Conservation (phyloP, 495 filamentous ascomycete species). For the Podospora pseudocomata region DNA sequence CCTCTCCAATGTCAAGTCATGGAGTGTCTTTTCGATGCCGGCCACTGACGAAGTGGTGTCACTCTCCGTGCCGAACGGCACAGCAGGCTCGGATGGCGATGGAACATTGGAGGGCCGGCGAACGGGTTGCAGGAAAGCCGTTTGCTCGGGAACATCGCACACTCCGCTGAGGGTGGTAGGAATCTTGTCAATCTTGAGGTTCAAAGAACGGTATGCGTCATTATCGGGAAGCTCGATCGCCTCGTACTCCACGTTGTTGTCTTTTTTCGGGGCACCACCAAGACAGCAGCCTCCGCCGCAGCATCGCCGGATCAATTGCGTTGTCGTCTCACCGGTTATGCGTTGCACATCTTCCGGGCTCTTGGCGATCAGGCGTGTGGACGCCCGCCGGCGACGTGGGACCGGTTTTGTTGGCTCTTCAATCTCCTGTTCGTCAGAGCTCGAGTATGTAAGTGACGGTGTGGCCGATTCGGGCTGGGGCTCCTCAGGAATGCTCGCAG, state of each 20-base stretch:
- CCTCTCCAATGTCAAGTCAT: conserved; percentile 36
- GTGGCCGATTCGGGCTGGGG: conserved; percentile 36
- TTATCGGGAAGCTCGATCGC: conserved; percentile 72
- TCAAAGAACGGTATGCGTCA: conserved; percentile 73
- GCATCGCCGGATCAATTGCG: conserved; percentile 65
- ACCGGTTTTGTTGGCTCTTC: conserved; percentile 34
- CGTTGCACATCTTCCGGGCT: conserved; percentile 69
- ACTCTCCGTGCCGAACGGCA: conserved; percentile 6
- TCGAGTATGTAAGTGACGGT: conserved; percentile 51
- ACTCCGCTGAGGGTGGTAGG: conserved; percentile 66
- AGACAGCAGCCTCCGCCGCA: conserved; percentile 94
- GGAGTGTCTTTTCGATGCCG: conserved; percentile 26
- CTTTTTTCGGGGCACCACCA: conserved; percentile 52
- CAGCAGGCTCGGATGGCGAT: conserved; percentile 38
- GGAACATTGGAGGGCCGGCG: conserved; percentile 32
- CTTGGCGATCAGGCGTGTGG: conserved; percentile 74
- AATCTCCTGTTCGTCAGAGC: conserved; percentile 43
- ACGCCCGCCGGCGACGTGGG: conserved; percentile 62
- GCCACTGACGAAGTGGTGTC: conserved; percentile 3
- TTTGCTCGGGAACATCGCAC: conserved; percentile 68
- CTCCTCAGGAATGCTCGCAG: conserved; percentile 38
- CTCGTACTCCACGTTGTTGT: conserved; percentile 52
- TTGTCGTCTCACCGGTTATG: conserved; percentile 60
- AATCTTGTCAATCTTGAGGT: conserved; percentile 71
- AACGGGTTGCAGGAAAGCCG: conserved; percentile 58